phyloP scores from a whole-genome alignment of 2,329 filamentous ascomycete species.

The Arthrocladium fulminans region DNA sequence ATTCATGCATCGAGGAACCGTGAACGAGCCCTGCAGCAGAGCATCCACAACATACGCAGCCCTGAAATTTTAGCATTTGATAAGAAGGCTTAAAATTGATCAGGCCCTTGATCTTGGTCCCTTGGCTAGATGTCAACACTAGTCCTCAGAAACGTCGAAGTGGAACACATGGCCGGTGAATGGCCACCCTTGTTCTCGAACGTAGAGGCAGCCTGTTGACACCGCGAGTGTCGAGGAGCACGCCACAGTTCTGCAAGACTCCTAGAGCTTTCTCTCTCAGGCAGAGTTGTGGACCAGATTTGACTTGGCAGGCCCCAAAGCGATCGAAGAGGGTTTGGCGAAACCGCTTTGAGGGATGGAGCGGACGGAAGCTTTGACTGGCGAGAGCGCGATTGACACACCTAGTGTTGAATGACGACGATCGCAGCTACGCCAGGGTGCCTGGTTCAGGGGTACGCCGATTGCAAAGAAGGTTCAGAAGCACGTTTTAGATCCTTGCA shows the following conservation, averaged over 20 bases:
- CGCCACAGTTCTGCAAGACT: background rate
- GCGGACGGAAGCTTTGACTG: background rate
- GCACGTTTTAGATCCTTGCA: background rate
- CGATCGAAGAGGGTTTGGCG: background rate
- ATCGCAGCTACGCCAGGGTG: background rate
- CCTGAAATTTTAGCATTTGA: background rate
- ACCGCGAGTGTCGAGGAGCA: background rate
- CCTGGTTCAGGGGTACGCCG: slow-evolving; percentile 1
- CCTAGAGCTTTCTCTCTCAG: background rate
- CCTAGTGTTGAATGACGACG: background rate
- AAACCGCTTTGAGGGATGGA: background rate
- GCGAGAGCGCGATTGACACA: background rate
- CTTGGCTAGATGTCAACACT: background rate
- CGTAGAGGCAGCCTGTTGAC: background rate
- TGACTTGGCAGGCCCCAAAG: background rate
- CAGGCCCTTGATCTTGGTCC: background rate
- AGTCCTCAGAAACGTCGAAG: background rate
- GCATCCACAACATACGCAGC: slow-evolving; percentile 1
- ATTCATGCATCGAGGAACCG: background rate
- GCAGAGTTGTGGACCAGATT: background rate
- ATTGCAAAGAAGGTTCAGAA: slow-evolving; percentile 1
- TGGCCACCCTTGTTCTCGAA: background rate
- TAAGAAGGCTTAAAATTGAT: background rate
- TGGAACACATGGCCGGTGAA: background rate
- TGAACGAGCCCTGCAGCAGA: background rate